A percentile compares a stretch with the other conserved stretches of the same genome.
Conservation (phyloP, 805 yeast species). For the Wickerhamiella domercqiae region DNA sequence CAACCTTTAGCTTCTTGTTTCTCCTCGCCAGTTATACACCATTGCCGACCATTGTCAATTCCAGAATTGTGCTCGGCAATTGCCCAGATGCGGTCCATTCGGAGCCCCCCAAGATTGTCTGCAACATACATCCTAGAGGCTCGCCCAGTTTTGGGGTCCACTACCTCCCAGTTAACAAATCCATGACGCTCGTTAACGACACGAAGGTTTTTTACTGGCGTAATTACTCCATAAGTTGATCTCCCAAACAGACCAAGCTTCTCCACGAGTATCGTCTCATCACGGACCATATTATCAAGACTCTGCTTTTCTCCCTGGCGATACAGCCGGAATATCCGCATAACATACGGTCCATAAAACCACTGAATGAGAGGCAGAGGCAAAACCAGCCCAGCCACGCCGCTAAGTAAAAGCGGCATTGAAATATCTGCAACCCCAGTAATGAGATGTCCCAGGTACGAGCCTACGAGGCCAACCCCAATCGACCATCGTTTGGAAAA, state of each 20-base stretch:
- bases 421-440: slow-evolving; percentile 34
- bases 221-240: slow-evolving; percentile 44
- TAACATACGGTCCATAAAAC: slow-evolving; percentile 50
- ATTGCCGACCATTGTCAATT: slow-evolving; percentile 46
- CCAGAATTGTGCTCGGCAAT: slow-evolving; percentile 56
- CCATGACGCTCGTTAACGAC: slow-evolving; percentile 29
- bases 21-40: no score
- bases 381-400: slow-evolving; percentile 30
- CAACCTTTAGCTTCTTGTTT: no score
- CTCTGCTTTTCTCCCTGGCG: slow-evolving; percentile 47
- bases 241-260: slow-evolving; percentile 55
- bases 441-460: slow-evolving; percentile 42
- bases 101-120: slow-evolving; percentile 66
- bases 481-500: slow-evolving; percentile 46
- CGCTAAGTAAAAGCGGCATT: slow-evolving; percentile 30
- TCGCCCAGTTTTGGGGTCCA: slow-evolving; percentile 20
- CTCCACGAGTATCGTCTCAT: slow-evolving; percentile 55
- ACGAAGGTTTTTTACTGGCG: slow-evolving; percentile 33
- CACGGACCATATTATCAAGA: slow-evolving; percentile 39
- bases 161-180: slow-evolving; percentile 33
- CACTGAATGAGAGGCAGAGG: slow-evolving; percentile 45
- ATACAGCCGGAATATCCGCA: slow-evolving; percentile 56
- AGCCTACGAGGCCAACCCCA: slow-evolving; percentile 45
- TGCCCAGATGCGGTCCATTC: slow-evolving; percentile 78
- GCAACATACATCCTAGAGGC: slow-evolving; percentile 37